Conservation (phyloP, 2,329 filamentous ascomycete genomes). For the Fusarium pseudograminearum region DNA sequence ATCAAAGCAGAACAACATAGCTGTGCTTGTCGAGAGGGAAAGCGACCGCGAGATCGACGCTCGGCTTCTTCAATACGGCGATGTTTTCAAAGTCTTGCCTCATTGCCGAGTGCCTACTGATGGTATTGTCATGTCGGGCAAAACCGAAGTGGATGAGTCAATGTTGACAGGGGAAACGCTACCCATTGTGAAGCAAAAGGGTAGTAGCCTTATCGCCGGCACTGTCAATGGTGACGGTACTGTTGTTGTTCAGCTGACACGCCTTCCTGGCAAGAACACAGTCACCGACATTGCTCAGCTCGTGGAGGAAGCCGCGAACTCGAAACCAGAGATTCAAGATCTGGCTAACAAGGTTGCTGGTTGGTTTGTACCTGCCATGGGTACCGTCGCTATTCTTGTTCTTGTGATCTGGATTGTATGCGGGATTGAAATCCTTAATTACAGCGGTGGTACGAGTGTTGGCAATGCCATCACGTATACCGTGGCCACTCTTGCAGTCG, state of each 20-base stretch:
- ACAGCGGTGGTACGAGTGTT: slow-evolving; percentile 42
- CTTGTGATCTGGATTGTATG: slow-evolving; percentile 40
- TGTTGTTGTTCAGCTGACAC: slow-evolving; percentile 62
- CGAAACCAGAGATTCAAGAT: slow-evolving; percentile 68
- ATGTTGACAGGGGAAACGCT: slow-evolving; percentile 58
- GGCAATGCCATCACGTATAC: slow-evolving; percentile 53
- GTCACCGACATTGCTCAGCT: slow-evolving; percentile 69
- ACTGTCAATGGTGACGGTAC: slow-evolving; percentile 56
- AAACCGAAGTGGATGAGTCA: slow-evolving; percentile 71
- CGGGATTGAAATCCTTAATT: slow-evolving; percentile 53
- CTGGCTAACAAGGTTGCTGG: slow-evolving; percentile 69
- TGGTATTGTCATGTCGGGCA: slow-evolving; percentile 65
- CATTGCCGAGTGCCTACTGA: slow-evolving; percentile 68
- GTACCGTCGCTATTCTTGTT: slow-evolving; percentile 60
- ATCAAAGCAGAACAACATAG: slow-evolving; percentile 61
- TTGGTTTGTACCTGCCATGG: slow-evolving; percentile 70
- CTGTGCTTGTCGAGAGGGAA: slow-evolving; percentile 56
- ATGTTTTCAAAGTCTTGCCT: slow-evolving; percentile 64
- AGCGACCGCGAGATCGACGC: slow-evolving; percentile 62
- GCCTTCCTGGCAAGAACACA: slow-evolving; percentile 67
- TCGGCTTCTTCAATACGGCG: slow-evolving; percentile 68
- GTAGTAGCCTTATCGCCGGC: slow-evolving; percentile 5
- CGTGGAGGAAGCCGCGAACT: slow-evolving; percentile 70
- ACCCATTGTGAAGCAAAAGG: slow-evolving; percentile 9
- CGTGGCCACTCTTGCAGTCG: slow-evolving; percentile 67